These are phyloP conservation scores for Cutaneotrichosporon curvatum DNA, from an alignment of 1,284 basidiomycete species.

Conservation along the genomic window DNA sequence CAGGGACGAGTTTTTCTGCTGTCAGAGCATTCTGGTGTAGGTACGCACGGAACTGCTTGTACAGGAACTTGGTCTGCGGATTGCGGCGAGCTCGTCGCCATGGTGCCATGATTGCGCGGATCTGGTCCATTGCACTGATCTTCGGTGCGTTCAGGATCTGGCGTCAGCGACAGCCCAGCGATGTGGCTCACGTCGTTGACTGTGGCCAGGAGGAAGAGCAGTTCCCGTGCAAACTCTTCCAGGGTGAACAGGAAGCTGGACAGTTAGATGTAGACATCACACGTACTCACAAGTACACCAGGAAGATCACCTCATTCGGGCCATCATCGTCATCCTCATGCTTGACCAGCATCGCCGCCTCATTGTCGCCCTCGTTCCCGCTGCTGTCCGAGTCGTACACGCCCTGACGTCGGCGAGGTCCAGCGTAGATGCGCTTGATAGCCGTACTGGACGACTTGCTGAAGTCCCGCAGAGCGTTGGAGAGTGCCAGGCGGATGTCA, in stretches of 20 bases:
- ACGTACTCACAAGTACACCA: conserved; percentile 73
- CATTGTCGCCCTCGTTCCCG: conserved; percentile 13
- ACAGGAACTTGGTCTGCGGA: conserved; percentile 18
- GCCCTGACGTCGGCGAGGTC: conserved; percentile 37
- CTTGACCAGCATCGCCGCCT: conserved; percentile 47
- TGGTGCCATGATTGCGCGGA: conserved; percentile 22
- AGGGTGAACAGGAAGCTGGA: conserved; percentile 87
- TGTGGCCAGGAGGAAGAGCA: conserved; percentile 70
- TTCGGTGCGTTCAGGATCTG: conserved; percentile 30
- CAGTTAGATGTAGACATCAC: conserved; percentile 16
- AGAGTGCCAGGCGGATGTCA: conserved; percentile 57
- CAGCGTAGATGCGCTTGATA: conserved; percentile 64
- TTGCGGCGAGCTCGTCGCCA: conserved; percentile 3
- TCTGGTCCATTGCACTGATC: conserved; percentile 27
- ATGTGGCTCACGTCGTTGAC: conserved; percentile 55
- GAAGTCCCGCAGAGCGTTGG: conserved; percentile 63
- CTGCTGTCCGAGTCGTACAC: conserved; percentile 27
- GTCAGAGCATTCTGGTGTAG: background rate
- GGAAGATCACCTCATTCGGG: conserved; percentile 58
- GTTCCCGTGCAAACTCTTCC: conserved; percentile 80
- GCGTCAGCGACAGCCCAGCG: background rate
- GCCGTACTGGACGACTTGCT: conserved; percentile 62
- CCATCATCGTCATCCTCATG: conserved; percentile 20
- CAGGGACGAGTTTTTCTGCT: conserved; percentile 58
- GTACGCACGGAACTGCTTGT: conserved; percentile 38